phyloP scores from a whole-genome alignment of 2,329 filamentous ascomycete genomes.

The Botryotinia narcissicola region DNA sequence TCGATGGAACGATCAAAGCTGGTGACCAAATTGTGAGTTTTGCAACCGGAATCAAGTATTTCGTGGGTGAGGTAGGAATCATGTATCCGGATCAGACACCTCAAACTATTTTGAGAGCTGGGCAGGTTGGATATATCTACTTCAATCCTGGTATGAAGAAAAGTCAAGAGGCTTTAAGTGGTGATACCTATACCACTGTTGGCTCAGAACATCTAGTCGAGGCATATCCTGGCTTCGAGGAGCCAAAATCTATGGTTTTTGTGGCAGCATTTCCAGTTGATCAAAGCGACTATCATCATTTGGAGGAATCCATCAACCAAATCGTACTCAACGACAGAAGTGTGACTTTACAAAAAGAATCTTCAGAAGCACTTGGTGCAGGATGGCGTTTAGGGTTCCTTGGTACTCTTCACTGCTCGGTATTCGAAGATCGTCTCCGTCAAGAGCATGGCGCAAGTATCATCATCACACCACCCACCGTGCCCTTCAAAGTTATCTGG shows the following conservation, averaged over 20 bases:
- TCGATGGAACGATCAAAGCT: constrained; percentile 78
- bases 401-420: constrained; percentile 97
- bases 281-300: constrained; percentile 77
- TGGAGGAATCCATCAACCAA: constrained; percentile 93
- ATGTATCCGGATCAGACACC: constrained; percentile 88
- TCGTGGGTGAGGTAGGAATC: constrained; percentile 93
- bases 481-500: constrained; percentile 85
- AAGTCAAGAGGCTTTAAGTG: constrained; percentile 92
- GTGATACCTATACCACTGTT: constrained; percentile 87
- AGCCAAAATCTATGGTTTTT: constrained; percentile 98
- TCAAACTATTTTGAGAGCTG: constrained; percentile 76
- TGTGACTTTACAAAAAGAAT: constrained; percentile 90
- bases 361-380: constrained; percentile 87
- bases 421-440: constrained; percentile 91
- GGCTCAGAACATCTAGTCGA: constrained; percentile 74
- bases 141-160: constrained; percentile 99
- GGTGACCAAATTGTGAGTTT: constrained; percentile 87
- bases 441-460: constrained; percentile 94
- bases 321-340: constrained; percentile 93
- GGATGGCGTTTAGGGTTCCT: constrained; percentile 94
- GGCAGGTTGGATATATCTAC: constrained; percentile 93
- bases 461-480: constrained; percentile 94
- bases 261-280: constrained; percentile 95
- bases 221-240: constrained; percentile 87
- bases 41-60: constrained; percentile 85